phyloP scores from a whole-genome alignment of 306 rosid genomes.

The Dryas alaskensis region DNA sequence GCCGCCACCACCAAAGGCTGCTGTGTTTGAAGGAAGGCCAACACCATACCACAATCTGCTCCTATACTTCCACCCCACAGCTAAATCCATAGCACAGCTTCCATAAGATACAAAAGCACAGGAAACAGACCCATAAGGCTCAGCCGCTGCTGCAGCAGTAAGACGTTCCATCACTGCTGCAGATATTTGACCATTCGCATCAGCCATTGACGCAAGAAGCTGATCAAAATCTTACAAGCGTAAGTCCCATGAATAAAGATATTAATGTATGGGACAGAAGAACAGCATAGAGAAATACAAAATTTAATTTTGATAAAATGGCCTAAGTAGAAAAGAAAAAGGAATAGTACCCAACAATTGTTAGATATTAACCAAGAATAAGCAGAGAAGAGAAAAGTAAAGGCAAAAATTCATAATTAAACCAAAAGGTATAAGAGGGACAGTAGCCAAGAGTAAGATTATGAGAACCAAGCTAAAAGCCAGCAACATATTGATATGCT shows the following conservation, averaged over 20 bases:
- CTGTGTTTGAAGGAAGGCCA: slow-evolving; percentile 65
- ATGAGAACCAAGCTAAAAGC: slow-evolving; percentile 5
- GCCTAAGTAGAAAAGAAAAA: slow-evolving; percentile 9
- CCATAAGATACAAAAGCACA: slow-evolving; percentile 96
- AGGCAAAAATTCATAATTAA: not conserved
- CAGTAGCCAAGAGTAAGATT: not conserved
- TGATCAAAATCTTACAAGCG: slow-evolving; percentile 35
- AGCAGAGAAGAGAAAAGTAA: not conserved
- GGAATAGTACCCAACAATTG: not conserved
- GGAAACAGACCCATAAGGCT: slow-evolving; percentile 82
- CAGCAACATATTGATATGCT: not conserved
- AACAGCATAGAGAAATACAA: slow-evolving; percentile 7
- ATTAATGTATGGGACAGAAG: slow-evolving; percentile 14
- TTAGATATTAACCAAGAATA: not conserved
- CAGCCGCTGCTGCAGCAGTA: slow-evolving; percentile 98
- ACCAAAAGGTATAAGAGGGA: not conserved
- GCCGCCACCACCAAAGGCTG: slow-evolving; percentile 85
- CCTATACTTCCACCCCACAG: slow-evolving; percentile 92
- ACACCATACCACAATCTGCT: slow-evolving; percentile 97
- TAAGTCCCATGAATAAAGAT: slow-evolving; percentile 25
- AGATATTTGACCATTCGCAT: slow-evolving; percentile 82
- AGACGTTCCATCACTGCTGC: slow-evolving; percentile 74
- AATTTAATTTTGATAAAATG: slow-evolving; percentile 14
- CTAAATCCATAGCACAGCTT: slow-evolving; percentile 76
- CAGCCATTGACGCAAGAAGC: slow-evolving; percentile 94